Evolutionary conservation across 176 grass and related monocot species (phyloP).

Genomic region (Luzula sylvatica): DNA sequence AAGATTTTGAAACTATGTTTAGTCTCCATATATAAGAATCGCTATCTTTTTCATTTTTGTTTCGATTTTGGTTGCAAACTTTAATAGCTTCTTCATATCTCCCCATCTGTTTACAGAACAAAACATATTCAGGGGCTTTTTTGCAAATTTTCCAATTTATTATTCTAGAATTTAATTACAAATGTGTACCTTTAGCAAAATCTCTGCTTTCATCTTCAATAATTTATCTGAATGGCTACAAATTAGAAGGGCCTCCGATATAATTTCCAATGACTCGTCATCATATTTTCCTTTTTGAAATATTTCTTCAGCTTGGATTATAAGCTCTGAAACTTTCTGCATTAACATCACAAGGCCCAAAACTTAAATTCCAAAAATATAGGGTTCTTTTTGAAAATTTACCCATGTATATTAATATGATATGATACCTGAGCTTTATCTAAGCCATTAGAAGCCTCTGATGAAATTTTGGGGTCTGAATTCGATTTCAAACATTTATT

Average conservation of each 20-base stretch:
- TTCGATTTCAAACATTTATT: constrained; percentile 60
- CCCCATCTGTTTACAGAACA: constrained; percentile 36
- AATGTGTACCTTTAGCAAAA: constrained; percentile 53
- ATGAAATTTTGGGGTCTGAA: constrained; percentile 38
- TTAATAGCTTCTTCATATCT: constrained; percentile 65
- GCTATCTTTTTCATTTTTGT: constrained; percentile 46
- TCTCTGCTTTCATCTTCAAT: constrained; percentile 87
- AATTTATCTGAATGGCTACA: constrained; percentile 64
- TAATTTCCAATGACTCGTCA: constrained; percentile 52
- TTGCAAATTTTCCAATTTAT: not conserved
- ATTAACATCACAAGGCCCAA: constrained; percentile 7
- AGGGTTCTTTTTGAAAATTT: not conserved
- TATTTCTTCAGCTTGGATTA: constrained; percentile 44
- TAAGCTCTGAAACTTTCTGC: constrained; percentile 57
- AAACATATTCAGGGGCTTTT: too few species aligned
- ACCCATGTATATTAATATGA: not conserved
- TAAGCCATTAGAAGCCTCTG: constrained; percentile 73
- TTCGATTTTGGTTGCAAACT: constrained; percentile 45
- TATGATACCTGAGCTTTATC: constrained; percentile 56
- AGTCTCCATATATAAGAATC: constrained; percentile 44
- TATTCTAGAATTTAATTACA: not conserved
- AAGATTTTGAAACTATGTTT: constrained; percentile 56
- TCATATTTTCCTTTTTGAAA: constrained; percentile 36
- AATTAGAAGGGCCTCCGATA: constrained; percentile 57
- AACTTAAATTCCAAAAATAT: not conserved